Evolutionary conservation across 2,329 filamentous ascomycete genomes (phyloP), one percentile per base, ranked within the genome.

Genomic region (Trichoderma atroviride): DNA sequence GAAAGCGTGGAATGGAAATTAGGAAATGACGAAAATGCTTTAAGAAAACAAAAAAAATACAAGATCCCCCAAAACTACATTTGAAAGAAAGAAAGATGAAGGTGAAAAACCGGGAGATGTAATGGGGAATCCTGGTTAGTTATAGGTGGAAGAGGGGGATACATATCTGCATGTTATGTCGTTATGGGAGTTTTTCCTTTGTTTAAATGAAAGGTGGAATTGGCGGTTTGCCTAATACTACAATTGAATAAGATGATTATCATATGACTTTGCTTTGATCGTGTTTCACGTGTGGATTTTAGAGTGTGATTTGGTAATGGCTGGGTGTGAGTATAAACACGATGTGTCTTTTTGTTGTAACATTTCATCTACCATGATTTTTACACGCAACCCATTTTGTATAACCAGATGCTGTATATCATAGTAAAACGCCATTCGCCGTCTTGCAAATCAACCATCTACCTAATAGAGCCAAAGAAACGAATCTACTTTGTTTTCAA

Each of bases 101-200:
- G 43, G 13, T 22, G 22, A 33, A 52, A 16, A 66, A 47, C 47
- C 19, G 33, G 31, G 27, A n/a, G 53, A 47, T 27, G 16, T 35
- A 31, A 37, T 65, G 53, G 53, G 10, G 35, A 9, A 14, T 27
- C 22, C 47, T 35, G 40, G 6, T 55, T 47, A n/a, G 22, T 57
- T 43, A 29, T 58, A 33, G n/a, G 29, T n/a, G 35, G 24, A 24
- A 29, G 52, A 37, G 10, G 31, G 43, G 53, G 53, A 58, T 57
- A 55, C 27, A 35, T 22, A 66, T 66, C 53, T 66, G 63, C 63
- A 66, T 66, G 63, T 16, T 58, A 58, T 66, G 63, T 66, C 53
- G 63, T 66, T 66, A 66, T 66, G 63, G 63, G 58, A 14, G 33
- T 35, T 58, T 66, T 43, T 43, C 35, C 57, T 66, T 35, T 56